Evolutionary conservation across 2,329 filamentous ascomycete genomes (phyloP).

Genomic region (Immersiporthe knoxdaviesiana): DNA sequence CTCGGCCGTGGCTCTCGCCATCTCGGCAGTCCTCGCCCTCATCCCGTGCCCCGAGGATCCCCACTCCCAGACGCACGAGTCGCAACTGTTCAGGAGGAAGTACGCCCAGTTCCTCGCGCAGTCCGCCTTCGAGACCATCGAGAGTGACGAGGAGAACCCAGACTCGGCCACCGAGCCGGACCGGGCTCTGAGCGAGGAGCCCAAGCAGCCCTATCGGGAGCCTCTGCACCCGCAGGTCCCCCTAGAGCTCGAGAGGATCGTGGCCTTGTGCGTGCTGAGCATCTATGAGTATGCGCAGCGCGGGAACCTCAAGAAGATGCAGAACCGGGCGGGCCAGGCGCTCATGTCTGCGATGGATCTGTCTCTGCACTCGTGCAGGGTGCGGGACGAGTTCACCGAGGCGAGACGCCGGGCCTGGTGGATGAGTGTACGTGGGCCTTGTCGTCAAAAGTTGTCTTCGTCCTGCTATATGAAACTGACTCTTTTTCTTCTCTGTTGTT

Average conservation of each 20-base stretch:
- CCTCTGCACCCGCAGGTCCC: conserved; percentile 51
- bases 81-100: conserved; percentile 48
- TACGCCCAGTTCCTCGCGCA: conserved; percentile 55
- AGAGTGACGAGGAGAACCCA: conserved; percentile 51
- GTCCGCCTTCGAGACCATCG: conserved; percentile 51
- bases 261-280: conserved; percentile 52
- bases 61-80: conserved; percentile 42
- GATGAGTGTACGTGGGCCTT: conserved; percentile 48
- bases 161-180: conserved; percentile 50
- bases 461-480: not conserved
- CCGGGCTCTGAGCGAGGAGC: conserved; percentile 47
- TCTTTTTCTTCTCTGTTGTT: not conserved
- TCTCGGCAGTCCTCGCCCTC: conserved; percentile 31
- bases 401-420: conserved; percentile 54
- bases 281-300: conserved; percentile 58
- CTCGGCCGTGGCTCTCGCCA: conserved; percentile 31
- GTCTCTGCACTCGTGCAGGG: conserved; percentile 45
- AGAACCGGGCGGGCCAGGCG: conserved; percentile 51
- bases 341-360: conserved; percentile 50
- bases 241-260: conserved; percentile 50
- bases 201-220: conserved; percentile 38
- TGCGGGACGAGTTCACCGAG: conserved; percentile 48
- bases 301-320: conserved; percentile 57
- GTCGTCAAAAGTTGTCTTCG: not conserved
- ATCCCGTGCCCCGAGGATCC: conserved; percentile 38